Evolutionary conservation across 2,329 filamentous ascomycete species (phyloP), one percentile per base, ranked within the genome.

Genomic region (Cyphellophora europaea): DNA sequence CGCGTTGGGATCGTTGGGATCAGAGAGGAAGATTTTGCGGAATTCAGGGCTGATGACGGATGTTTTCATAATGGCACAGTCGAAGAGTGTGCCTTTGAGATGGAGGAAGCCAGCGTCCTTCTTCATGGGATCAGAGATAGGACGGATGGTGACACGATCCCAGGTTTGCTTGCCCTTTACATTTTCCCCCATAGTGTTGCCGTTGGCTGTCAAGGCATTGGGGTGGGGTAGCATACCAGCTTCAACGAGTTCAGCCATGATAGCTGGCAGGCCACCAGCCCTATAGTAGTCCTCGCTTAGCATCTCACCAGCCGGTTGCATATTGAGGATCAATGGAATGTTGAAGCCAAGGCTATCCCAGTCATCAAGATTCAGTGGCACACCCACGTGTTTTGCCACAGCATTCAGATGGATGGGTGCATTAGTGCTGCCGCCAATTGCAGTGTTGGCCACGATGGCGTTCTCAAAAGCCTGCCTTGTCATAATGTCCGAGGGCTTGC

Each of bases 381-480:
- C 63, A 2, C 68, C 69, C 8, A 71, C 62, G 35, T 74, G 70
- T 40, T 66, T 67, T 2, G 71, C 70, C 14, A 74, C 62, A 6
- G 70, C 71, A 25, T 65, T 67, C 31, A 74, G 53, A 47, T 74
- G 71, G 32, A 74, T 72, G 0, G 69, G 69, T 1, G 70, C 69
- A 41, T 74, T 74, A 3, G 70, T 72, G 42, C 66, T 71, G 11
- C 71, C 71, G 16, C 71, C 71, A 35, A 74, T 71, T 13, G 70
- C 69, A 2, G 67, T 69, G 41, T 71, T 72, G 27, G 61, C 62
- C 5, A 66, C 65, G 17, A 74, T 69, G 5, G 67, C 69, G 40
- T 74, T 74, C 52, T 74, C 69, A 37, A 74, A 74, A 1, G 71
- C 68, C 37, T 65, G 51, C 3, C 67, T 57, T 1, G 69, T 73